Evolutionary conservation across 2,329 filamentous ascomycete species (phyloP), one percentile per base, ranked within the genome.

Genomic region (Didymella keratinophila): DNA sequence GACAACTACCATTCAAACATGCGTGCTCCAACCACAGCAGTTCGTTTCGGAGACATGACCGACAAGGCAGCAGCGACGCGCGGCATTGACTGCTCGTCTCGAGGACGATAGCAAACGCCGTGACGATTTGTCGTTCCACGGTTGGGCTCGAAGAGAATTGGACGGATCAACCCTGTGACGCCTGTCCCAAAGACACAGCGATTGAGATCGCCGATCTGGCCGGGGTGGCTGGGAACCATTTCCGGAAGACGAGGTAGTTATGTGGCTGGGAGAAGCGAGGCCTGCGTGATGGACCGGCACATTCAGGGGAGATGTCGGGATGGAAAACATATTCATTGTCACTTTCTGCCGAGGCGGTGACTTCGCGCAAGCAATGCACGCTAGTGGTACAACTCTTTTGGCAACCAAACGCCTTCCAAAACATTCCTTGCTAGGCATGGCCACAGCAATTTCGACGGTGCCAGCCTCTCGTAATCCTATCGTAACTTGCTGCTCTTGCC

Each of bases 381-480:
- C 25, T 50, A 47, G 18, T 50, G 21, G 27, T 56, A 56, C 46
- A 45, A 41, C 18, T 45, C 41, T 50, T 49, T 49, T 56, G 27
- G 39, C 18, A 44, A 18, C 49, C 14, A 23, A 50, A 50, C 53
- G 53, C 53, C 53, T 45, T 20, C 41, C 18, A 41, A 41, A 37
- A 16, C 30, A 32, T 6, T 12, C 30, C 12, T 32, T 30, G 3
- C 23, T 7, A 25, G 11, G 16, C 30, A 5, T 32, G 12, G 16
- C 30, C 27, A 16, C 20, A 14, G 10, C 14, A 6, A 10, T 5
- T 16, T 37, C 14, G 52, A 14, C 14, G 23, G 18, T 32, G 39
- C 21, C 39, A 23, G 36, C 45, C 1, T 39, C 6, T 14, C 23
- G 12, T 39, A 21, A 28, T 18, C 32, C 4, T 18, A 12, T 41